phyloP scores from a whole-genome alignment of 768 basidiomycete species.

The Tephrocybe sp. region DNA sequence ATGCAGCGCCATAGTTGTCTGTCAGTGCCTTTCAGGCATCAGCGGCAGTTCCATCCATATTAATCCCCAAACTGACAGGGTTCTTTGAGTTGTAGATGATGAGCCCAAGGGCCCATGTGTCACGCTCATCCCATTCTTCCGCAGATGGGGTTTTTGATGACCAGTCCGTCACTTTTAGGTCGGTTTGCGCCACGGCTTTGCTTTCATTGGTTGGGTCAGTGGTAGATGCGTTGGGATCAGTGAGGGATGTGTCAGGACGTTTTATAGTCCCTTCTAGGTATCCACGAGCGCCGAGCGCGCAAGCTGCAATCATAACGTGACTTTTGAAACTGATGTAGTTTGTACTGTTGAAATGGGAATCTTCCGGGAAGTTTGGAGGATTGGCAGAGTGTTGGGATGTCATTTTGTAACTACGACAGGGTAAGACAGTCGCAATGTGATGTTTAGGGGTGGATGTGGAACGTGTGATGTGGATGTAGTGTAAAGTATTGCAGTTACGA shows the following conservation, averaged over 20 bases:
- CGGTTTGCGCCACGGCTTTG: too few species aligned
- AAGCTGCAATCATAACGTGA: constrained; percentile 10
- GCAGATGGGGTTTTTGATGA: neutral
- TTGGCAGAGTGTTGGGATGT: neutral
- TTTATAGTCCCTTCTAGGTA: constrained; percentile 22
- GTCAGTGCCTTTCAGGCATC: constrained; percentile 18
- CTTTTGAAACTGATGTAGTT: constrained; percentile 18
- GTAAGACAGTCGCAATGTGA: too few species aligned
- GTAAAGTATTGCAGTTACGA: too few species aligned
- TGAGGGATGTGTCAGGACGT: neutral
- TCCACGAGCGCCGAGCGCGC: constrained; percentile 15
- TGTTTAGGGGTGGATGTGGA: too few species aligned
- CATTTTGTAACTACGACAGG: neutral
- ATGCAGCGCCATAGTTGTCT: constrained; percentile 1
- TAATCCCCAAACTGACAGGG: neutral
- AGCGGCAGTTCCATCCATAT: constrained; percentile 13
- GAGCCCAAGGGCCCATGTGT: neutral
- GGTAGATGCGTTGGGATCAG: too few species aligned
- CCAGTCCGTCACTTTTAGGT: constrained; percentile 4
- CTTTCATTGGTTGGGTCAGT: too few species aligned
- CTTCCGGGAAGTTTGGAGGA: constrained; percentile 20
- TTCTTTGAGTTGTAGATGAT: neutral
- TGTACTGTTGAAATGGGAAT: constrained; percentile 19
- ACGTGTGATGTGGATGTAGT: too few species aligned
- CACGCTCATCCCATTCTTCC: neutral